Evolutionary conservation across 257 asterid species (phyloP), one percentile per base, ranked within the genome.

Genomic region (Osmanthus fragrans): DNA sequence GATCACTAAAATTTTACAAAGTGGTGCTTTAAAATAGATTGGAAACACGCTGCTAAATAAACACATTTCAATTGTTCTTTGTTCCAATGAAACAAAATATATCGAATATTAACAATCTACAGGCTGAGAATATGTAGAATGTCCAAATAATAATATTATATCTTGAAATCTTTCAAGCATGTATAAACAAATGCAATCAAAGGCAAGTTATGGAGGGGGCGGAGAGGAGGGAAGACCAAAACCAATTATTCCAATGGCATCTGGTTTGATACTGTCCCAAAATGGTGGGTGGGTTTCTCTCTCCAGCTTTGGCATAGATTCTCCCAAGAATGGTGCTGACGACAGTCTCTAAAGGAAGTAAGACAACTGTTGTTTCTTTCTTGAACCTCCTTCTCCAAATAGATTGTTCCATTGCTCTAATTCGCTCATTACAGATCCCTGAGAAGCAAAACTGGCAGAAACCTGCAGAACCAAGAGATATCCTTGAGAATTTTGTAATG

Each of bases 401-500:
- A 89, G 90, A 18, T 92, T 97, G 73, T 94, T 94, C 98, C 98
- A 94, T 81, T 91, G 98, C 89, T 90, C 91, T 66, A 94, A 91
- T 89, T 92, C 98, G 4, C 79, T 82, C 98, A 94, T 94, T 77
- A 92, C 69, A 12, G 97, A 88, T 85, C 98, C 98, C 87, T 91
- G 97, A 0, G 94, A 81, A 76, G 98, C 92, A 82, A 92, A 94
- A 87, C 98, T 94, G 2, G 98, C 95, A 68, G 98, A 96, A 82
- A 92, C 96, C 98, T 94, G 85, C 84, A 87, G 13, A 60, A 10
- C 16, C 68, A 60, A 25, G 34, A 23, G 34, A 60, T 2, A 21
- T 23, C 21, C 30, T 58, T 58, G 2, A 60, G 33, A 60, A 23
- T 60, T 58, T 51, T 54, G 64, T 54, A 0, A 54, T 19, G 1